A percentile compares a stretch with the other conserved stretches of the same genome.
Evolutionary conservation across 148 eudicot species (phyloP).

Genomic region (Cornus florida): DNA sequence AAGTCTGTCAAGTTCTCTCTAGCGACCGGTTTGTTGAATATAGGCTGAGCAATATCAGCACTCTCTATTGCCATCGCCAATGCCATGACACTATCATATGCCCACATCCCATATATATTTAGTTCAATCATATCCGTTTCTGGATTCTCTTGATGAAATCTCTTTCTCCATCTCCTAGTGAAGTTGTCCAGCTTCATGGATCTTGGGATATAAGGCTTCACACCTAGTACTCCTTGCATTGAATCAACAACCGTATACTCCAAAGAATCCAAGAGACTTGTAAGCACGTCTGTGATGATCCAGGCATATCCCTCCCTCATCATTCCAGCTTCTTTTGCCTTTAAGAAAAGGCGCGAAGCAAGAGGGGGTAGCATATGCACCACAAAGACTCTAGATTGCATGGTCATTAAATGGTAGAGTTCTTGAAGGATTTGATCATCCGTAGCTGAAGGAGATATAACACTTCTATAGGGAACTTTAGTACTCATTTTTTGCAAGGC

Average conservation of each 20-base stretch:
- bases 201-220: slow-evolving; percentile 45
- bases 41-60: slow-evolving; percentile 15
- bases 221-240: slow-evolving; percentile 73
- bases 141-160: slow-evolving; percentile 39
- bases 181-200: slow-evolving; percentile 35
- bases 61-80: slow-evolving; percentile 57
- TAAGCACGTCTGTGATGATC: slow-evolving; percentile 56
- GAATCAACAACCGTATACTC: slow-evolving; percentile 30
- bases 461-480: slow-evolving; percentile 33
- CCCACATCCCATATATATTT: slow-evolving; percentile 49
- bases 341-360: slow-evolving; percentile 48
- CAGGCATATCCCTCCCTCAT: slow-evolving; percentile 67
- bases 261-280: slow-evolving; percentile 38
- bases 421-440: slow-evolving; percentile 47
- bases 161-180: slow-evolving; percentile 40
- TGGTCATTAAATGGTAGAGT: slow-evolving; percentile 49
- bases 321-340: slow-evolving; percentile 58
- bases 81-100: slow-evolving; percentile 56
- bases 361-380: slow-evolving; percentile 54
- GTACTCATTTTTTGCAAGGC: slow-evolving; percentile 27
- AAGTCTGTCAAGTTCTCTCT: slow-evolving; percentile 31
- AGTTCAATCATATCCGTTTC: slow-evolving; percentile 24
- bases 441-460: slow-evolving; percentile 38
- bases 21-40: slow-evolving; percentile 19
- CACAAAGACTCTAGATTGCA: slow-evolving; percentile 64